Conservation (phyloP, 1,284 basidiomycete genomes). For the Limonomyces culmigenus region DNA sequence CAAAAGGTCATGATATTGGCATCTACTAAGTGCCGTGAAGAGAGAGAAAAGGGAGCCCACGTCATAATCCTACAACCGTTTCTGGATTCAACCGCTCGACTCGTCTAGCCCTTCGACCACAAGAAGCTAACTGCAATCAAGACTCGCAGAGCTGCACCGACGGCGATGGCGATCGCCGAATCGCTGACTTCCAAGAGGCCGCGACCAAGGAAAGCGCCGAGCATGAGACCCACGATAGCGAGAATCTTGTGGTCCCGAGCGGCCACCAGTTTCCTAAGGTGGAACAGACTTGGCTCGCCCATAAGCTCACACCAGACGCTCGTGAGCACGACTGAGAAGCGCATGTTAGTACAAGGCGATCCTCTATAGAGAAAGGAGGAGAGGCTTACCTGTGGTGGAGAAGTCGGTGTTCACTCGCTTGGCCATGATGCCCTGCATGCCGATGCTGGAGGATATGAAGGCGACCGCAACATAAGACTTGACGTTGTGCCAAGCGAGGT, state of each 20-base stretch:
- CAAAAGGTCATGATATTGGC: too few species aligned
- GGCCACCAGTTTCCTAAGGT: slow-evolving; percentile 29
- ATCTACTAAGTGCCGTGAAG: too few species aligned
- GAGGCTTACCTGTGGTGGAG: slow-evolving; percentile 47
- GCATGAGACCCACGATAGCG: slow-evolving; percentile 48
- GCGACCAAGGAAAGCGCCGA: slow-evolving; percentile 62
- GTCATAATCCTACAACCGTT: too few species aligned
- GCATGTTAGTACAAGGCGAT: slow-evolving; percentile 1
- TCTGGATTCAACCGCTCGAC: too few species aligned
- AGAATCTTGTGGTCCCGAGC: slow-evolving; percentile 60
- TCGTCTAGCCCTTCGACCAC: too few species aligned
- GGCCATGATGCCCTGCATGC: slow-evolving; percentile 71
- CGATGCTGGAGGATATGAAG: slow-evolving; percentile 65
- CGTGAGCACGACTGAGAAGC: slow-evolving; percentile 39
- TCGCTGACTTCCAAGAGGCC: slow-evolving; percentile 48
- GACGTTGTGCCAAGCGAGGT: slow-evolving; percentile 54
- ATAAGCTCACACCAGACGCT: slow-evolving; percentile 80
- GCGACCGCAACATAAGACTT: slow-evolving; percentile 53
- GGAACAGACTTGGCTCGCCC: too few species aligned
- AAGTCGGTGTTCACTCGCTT: slow-evolving; percentile 70
- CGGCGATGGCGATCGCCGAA: slow-evolving; percentile 46
- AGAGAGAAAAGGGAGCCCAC: too few species aligned
- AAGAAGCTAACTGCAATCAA: too few species aligned
- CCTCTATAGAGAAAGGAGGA: background rate
- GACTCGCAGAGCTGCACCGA: too few species aligned